A percentile compares a stretch with the other conserved stretches of the same genome.
Evolutionary conservation across 345 rosid genomes (phyloP).

Genomic region (Aquilaria yunnanensis): DNA sequence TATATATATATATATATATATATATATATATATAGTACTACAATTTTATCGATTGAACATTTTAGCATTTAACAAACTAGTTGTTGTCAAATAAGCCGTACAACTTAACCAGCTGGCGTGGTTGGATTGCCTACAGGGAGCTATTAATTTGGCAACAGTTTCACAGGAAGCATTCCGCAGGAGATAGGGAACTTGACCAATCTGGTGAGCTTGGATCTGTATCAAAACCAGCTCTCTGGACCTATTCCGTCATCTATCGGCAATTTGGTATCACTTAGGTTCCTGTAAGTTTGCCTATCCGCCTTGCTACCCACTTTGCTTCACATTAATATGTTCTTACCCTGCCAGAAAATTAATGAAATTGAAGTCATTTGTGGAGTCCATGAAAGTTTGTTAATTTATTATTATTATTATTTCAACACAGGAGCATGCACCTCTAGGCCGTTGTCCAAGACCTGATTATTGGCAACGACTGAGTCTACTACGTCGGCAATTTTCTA

Average conservation of each 20-base stretch:
- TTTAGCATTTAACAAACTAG: neutral
- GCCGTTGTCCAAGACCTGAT: too few species aligned
- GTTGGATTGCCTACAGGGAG: conserved; percentile 17
- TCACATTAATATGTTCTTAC: neutral
- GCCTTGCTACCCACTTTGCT: too few species aligned
- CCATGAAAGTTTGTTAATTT: too few species aligned
- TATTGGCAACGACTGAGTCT: too few species aligned
- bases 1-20: too few species aligned
- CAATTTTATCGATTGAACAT: neutral
- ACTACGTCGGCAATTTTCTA: too few species aligned
- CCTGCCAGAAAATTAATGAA: too few species aligned
- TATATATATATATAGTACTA: too few species aligned
- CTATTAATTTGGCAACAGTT: conserved; percentile 13
- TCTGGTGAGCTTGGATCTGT: conserved; percentile 33
- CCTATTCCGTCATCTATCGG: conserved; percentile 35
- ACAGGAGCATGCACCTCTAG: too few species aligned
- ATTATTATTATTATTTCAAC: too few species aligned
- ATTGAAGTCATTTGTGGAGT: too few species aligned
- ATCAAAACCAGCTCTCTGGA: conserved; percentile 28
- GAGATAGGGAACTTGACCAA: conserved; percentile 29
- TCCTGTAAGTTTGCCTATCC: conserved; percentile 21
- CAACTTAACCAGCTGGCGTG: neutral
- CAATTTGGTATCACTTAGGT: conserved; percentile 24
- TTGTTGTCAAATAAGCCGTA: too few species aligned
- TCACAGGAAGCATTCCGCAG: conserved; percentile 32